Percentiles rank a stretch among this genome's conserved stretches.
phyloP scores from a whole-genome alignment of 108 stramenopile genomes.

The Cyclotella choctawhatcheeana region DNA sequence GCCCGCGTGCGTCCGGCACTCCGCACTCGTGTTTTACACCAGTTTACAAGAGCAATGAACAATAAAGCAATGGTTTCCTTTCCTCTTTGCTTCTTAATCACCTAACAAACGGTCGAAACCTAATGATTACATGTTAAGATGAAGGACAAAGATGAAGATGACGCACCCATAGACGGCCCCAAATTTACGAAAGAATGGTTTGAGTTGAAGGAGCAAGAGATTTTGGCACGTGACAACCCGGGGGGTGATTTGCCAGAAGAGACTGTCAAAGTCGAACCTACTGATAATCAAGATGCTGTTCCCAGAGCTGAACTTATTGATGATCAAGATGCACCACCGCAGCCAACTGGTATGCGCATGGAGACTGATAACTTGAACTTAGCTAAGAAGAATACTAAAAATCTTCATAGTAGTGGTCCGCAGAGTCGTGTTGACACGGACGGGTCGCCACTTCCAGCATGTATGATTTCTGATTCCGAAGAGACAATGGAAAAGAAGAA shows the following conservation, averaged over 20 bases:
- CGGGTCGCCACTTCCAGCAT: background rate
- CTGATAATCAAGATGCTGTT: background rate
- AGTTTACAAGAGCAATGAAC: background rate
- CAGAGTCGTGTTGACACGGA: background rate
- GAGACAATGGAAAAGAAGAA: background rate
- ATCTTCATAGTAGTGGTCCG: conserved; percentile 4
- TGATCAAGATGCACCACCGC: background rate
- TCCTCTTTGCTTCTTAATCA: background rate
- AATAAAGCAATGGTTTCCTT: background rate
- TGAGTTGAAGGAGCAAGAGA: conserved; percentile 9
- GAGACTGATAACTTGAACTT: background rate
- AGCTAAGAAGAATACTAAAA: background rate
- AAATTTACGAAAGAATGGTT: conserved; percentile 7
- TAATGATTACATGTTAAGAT: background rate
- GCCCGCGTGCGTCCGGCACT: background rate
- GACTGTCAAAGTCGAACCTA: background rate
- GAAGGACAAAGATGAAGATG: background rate
- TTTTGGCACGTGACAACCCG: background rate
- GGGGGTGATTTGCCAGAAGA: background rate
- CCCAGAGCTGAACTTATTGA: background rate
- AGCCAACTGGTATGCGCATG: background rate
- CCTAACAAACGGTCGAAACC: background rate
- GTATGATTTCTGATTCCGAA: conserved; percentile 9
- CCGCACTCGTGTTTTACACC: background rate
- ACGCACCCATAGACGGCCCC: background rate